Evolutionary conservation across 768 basidiomycete species (phyloP), one percentile per base, ranked within the genome.

Genomic region (Rossbeevera mucosa): DNA sequence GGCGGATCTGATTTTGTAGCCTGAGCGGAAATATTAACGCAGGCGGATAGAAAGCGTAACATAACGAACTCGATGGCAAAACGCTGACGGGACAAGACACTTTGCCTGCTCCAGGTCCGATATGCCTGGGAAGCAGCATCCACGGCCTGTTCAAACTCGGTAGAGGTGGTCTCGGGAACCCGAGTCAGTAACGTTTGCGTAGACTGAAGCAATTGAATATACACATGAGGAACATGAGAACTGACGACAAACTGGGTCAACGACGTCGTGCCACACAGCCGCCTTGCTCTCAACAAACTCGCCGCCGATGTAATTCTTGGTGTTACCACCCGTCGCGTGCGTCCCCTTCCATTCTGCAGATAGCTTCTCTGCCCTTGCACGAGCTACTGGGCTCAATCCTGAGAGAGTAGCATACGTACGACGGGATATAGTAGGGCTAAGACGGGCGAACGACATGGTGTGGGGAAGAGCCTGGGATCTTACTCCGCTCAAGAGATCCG

Each of bases 291-390:
- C 88, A 8, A 86, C 77, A 62, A 94, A 98, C 71, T 93, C 79
- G 8, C 94, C 95, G 12, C 82, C 88, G 53, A 97, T 89, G 70
- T 86, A 93, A 69, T 93, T 94, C 80, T 89, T 94, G 51, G 94
- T 94, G 55, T 77, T 84, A 25, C 81, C 87, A n/a, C 94, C 94
- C 12, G 82, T 80, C 21, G 87, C 85, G 52, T 78, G 88, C 2
- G 94, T 94, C 38, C 94, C 94, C 57, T 85, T 84, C 91, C 92
- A 97, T 26, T 83, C 77, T 13, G 78, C 68, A 16, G 87, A 87
- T 18, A 93, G 73, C 50, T 77, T 76, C 58, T 89, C 82, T 1
- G 89, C 90, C 56, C 79, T 81, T 22, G 79, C 66, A 18, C 78
- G 76, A 20, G 83, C 85, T 11, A 75, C 56, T 13, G 80, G 71